A percentile compares a stretch with the other conserved stretches of the same genome.
Conservation (phyloP, 257 asterid species). For the Marsdenia floribunda region DNA sequence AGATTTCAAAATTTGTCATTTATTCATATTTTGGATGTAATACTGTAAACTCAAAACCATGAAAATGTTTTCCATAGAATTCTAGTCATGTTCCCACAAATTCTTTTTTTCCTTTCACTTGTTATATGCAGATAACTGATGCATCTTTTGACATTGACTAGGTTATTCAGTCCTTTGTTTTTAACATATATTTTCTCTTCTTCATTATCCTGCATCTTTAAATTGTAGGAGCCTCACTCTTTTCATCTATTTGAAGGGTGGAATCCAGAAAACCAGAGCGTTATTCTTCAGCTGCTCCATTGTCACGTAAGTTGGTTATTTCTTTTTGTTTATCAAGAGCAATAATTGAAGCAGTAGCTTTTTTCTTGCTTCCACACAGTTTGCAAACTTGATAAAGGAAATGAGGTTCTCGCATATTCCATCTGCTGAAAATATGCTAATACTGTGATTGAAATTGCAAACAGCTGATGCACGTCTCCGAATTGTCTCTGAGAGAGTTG, state of each 20-base stretch:
- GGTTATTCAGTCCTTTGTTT: constrained; percentile 4
- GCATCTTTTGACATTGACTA: constrained; percentile 2
- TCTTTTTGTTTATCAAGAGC: constrained; percentile 4
- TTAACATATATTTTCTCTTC: constrained; percentile 19
- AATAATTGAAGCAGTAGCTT: neutral
- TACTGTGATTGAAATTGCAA: constrained; percentile 23
- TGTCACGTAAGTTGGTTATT: constrained; percentile 72
- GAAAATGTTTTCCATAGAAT: neutral
- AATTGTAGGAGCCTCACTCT: constrained; percentile 84
- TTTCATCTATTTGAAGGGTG: constrained; percentile 97
- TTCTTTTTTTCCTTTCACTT: neutral
- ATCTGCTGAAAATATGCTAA: constrained; percentile 15
- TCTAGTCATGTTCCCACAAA: neutral
- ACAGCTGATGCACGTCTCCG: constrained; percentile 99
- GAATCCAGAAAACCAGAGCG: constrained; percentile 99
- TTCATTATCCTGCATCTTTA: constrained; percentile 44
- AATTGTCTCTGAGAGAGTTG: constrained; percentile 98
- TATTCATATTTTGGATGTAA: too few species aligned
- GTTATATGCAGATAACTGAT: neutral
- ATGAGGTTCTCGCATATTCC: neutral
- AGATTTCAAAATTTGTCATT: too few species aligned
- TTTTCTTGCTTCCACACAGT: neutral
- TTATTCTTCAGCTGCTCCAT: constrained; percentile 97
- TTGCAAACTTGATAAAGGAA: neutral
- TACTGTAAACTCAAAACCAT: neutral